Evolutionary conservation across 352 stramenopile genomes (phyloP).

Genomic region (Albugo laibachii): DNA sequence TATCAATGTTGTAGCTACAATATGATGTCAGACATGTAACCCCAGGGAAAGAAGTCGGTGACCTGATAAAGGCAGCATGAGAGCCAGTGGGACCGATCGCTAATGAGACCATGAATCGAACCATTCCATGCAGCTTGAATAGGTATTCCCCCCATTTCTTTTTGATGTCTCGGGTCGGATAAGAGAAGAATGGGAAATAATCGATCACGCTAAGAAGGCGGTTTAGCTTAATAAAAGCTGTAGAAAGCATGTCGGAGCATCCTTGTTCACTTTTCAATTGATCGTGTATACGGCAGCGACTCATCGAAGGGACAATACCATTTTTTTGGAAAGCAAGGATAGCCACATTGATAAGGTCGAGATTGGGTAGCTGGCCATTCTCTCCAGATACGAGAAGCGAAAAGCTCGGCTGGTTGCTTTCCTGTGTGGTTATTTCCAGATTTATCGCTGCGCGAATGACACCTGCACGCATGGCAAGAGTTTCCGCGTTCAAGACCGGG

Average conservation of each 20-base stretch:
- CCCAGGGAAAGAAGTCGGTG: not conserved
- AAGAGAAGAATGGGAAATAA: not conserved
- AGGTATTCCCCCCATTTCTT: slow-evolving; percentile 19
- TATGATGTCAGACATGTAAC: not conserved
- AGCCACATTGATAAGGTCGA: slow-evolving; percentile 71
- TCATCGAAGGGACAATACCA: too few relatives aligned
- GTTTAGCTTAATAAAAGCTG: too few relatives aligned
- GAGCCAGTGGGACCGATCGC: slow-evolving; percentile 32
- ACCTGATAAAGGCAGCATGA: slow-evolving; percentile 51
- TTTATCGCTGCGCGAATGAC: slow-evolving; percentile 60
- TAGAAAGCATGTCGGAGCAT: too few relatives aligned
- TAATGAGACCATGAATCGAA: slow-evolving; percentile 66
- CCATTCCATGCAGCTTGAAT: slow-evolving; percentile 32
- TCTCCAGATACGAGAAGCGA: slow-evolving; percentile 44
- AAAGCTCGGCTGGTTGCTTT: slow-evolving; percentile 13
- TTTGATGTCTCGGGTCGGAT: too few relatives aligned
- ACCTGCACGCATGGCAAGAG: slow-evolving; percentile 40
- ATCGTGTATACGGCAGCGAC: too few relatives aligned
- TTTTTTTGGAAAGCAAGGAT: slow-evolving; percentile 26
- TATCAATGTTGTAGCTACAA: slow-evolving; percentile 62
- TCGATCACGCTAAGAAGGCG: too few relatives aligned
- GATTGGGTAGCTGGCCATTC: slow-evolving; percentile 73
- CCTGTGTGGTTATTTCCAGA: slow-evolving; percentile 26
- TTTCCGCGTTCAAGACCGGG: slow-evolving; percentile 12
- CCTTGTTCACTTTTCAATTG: too few relatives aligned